A percentile compares a stretch with the other conserved stretches of the same genome.
Conservation (phyloP, 1,284 basidiomycete genomes). For the Malassezia slooffiae region DNA sequence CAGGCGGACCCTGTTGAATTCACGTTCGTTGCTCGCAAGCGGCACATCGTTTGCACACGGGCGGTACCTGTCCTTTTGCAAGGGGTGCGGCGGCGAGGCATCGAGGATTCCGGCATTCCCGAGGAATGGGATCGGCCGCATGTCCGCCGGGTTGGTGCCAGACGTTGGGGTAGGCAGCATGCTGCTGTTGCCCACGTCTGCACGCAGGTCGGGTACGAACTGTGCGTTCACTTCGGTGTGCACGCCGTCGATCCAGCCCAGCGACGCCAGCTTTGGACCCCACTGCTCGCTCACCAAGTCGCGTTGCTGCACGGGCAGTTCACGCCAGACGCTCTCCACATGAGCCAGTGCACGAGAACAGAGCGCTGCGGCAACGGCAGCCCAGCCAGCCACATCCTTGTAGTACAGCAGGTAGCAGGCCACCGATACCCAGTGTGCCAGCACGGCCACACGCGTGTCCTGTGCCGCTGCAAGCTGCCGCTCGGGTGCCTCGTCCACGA, state of each 20-base stretch:
- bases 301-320: conserved; percentile 28
- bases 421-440: conserved; percentile 42
- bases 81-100: background rate
- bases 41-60: background rate
- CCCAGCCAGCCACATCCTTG: conserved; percentile 36
- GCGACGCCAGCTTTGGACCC: conserved; percentile 27
- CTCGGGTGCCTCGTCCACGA: conserved; percentile 18
- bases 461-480: conserved; percentile 9
- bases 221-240: conserved; percentile 14
- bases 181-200: too few relatives aligned
- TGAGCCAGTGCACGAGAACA: conserved; percentile 40
- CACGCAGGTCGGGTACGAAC: too few relatives aligned
- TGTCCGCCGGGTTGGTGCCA: too few relatives aligned
- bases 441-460: conserved; percentile 29
- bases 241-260: conserved; percentile 38
- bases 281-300: conserved; percentile 27
- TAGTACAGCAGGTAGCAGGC: conserved; percentile 25
- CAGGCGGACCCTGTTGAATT: conserved; percentile 10
- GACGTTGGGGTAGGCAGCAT: too few relatives aligned
- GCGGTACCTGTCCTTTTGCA: too few relatives aligned
- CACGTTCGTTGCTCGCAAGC: conserved; percentile 9
- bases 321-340: conserved; percentile 38
- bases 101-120: conserved; percentile 20
- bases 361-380: conserved; percentile 33
- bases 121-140: conserved; percentile 23